Base-by-base conservation (phyloP, 1,139 yeast genomes). In the Kodamaea alishanica region DNA sequence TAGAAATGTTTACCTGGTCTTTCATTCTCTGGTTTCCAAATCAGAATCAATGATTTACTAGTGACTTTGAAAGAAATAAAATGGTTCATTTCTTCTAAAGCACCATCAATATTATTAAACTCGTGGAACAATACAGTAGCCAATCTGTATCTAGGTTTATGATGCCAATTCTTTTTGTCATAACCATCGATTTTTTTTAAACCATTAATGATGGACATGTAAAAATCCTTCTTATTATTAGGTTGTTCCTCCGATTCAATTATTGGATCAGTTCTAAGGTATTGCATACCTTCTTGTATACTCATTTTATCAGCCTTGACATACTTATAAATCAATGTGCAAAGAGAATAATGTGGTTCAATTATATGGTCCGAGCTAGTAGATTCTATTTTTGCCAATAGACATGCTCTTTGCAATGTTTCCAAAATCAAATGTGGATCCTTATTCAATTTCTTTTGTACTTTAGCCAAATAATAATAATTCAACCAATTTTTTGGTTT, bases 1-100 rank as follows among this genome's bases (percentile, higher is more conserved):
- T 77, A 78, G 55, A 88, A 92, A 59, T 92, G 97, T 50, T 86
- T 87, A 0, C 99, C 99, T 0, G 97, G 94, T 11, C 95, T 65
- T 60, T 94, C 98, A 49, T 71, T 62, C 36, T 89, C 96, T 0
- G 97, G 95, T 52, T 88, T 88, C 98, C 98, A 92, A 40, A 92
- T 86, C 54, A 78, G 85, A 0, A 90, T 79, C 32, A 94, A 71
- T 6, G 83, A 77, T 52, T 90, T 87, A 39, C 81, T 78, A 3
- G 79, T 75, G 6, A 88, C 71, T 48, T 82, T 86, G 37, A 87
- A 59, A 4, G 85, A 74, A 38, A 90, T 75, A 24, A 87, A 67
- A 1, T 70, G 56, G 2, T 76, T 65, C 77, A 92, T 77, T 46
- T 83, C 87, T 9, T 75, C 75, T 37, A 73, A 67, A 0, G 97